Evolutionary conservation across 495 filamentous ascomycete species (phyloP).

Genomic region (Aspergillus steynii): DNA sequence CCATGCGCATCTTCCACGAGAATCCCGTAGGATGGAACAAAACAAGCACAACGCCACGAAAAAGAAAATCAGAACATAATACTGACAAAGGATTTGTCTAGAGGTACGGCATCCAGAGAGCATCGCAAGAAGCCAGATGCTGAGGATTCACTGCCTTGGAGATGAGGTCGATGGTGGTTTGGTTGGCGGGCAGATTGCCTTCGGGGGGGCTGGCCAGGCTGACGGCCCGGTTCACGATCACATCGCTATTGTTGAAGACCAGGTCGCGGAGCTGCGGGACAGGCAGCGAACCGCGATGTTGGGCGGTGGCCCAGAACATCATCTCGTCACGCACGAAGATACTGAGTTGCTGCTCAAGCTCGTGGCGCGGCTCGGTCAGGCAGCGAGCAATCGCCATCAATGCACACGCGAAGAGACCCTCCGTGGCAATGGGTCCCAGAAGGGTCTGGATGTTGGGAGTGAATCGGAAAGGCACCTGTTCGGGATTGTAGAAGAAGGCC

Average conservation of each 20-base stretch:
- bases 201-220: constrained; percentile 68
- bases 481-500: constrained; percentile 89
- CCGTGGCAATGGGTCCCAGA: constrained; percentile 92
- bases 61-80: constrained; percentile 17
- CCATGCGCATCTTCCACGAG: constrained; percentile 16
- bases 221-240: constrained; percentile 85
- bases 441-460: constrained; percentile 94
- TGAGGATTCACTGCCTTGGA: constrained; percentile 82
- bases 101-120: constrained; percentile 96
- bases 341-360: constrained; percentile 87
- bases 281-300: constrained; percentile 65
- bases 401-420: constrained; percentile 88
- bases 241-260: constrained; percentile 84
- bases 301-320: constrained; percentile 91
- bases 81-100: constrained; percentile 40
- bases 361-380: constrained; percentile 85
- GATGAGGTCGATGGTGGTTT: constrained; percentile 92
- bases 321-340: constrained; percentile 97
- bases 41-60: constrained; percentile 17
- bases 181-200: constrained; percentile 83
- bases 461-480: constrained; percentile 94
- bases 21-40: constrained; percentile 14
- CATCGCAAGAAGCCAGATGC: constrained; percentile 79
- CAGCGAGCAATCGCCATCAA: constrained; percentile 96
- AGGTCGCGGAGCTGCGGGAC: constrained; percentile 78